phyloP scores from a whole-genome alignment of 169 alveolate species.

The Babesia bigemina region DNA sequence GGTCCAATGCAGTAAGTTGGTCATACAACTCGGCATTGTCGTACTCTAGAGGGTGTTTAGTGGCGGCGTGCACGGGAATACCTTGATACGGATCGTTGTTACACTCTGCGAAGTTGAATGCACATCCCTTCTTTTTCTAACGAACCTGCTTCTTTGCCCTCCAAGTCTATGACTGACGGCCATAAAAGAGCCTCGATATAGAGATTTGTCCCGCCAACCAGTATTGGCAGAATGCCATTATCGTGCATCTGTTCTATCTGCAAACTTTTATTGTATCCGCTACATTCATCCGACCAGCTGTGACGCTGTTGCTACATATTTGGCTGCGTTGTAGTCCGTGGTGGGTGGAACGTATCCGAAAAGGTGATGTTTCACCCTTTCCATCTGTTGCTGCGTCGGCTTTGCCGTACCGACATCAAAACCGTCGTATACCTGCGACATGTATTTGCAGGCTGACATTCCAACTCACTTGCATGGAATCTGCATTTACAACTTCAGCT shows the following conservation, averaged over 20 bases:
- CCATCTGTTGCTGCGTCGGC: conserved; percentile 67
- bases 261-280: neutral
- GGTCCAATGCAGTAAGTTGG: conserved; percentile 59
- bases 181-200: conserved; percentile 74
- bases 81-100: conserved; percentile 35
- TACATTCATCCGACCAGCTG: conserved; percentile 32
- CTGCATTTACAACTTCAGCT: conserved; percentile 75
- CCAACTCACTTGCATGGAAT: conserved; percentile 75
- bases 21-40: conserved; percentile 63
- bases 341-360: conserved; percentile 63
- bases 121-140: neutral
- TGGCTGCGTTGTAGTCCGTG: conserved; percentile 67
- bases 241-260: conserved; percentile 37
- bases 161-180: conserved; percentile 71
- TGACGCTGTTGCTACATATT: conserved; percentile 54
- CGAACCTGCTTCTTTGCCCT: conserved; percentile 4
- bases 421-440: conserved; percentile 66
- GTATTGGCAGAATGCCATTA: conserved; percentile 52
- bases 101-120: neutral
- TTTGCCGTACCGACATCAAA: conserved; percentile 74
- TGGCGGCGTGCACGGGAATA: neutral
- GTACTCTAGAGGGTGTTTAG: conserved; percentile 24
- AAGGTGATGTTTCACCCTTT: conserved; percentile 70
- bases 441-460: neutral
- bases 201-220: conserved; percentile 77